Base-by-base conservation (phyloP, 1,284 basidiomycete genomes). In the Sporisorium iseilematis-ciliati region DNA sequence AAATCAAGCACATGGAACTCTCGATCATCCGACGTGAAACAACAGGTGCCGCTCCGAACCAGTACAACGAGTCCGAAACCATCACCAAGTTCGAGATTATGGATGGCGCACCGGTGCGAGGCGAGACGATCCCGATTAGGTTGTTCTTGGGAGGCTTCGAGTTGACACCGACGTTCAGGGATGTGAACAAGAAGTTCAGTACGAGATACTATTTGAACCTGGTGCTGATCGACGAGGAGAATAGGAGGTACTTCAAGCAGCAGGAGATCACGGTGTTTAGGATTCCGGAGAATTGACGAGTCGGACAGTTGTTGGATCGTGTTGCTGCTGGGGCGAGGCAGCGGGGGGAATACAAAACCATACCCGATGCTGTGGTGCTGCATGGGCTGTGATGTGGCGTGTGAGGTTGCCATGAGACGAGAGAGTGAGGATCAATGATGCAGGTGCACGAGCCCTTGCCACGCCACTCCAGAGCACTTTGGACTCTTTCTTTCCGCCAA, bases 51-150 rank as follows among this genome's bases (percentile, higher is more conserved):
- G 86, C 86, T 4, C 97, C 96, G 10, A 99, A 99, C 84, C 94
- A 96, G 87, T 99, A 99, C 87, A 99, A 98, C 86, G 96, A 99
- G 86, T 94, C 92, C 76, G 96, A 99, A 85, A 99, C 96, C 5
- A 99, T 99, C 81, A 98, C 97, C 29, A 99, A 99, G 86, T 98
- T 97, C 84, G 96, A 98, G 87, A 98, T 99, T 81, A 97, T 98
- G 96, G 82, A 84, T 58, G 83, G 83, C 45, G 82, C 83, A 1
- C 83, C 83, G 7, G 94, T 97, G 20, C 89, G 95, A 87, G 93
- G 93, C 91, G 96, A 99, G 87, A 98, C 95, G 2, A 98, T 99
- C 76, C 97, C 97, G 0, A 99, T 99, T 76, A 91, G 96, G 51
- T 88, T 99, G 25, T 99, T 98, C 90, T 89, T 99, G 4, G 97